phyloP scores from a whole-genome alignment of 192 early-diverging fungal species.

The Podila minutissima region DNA sequence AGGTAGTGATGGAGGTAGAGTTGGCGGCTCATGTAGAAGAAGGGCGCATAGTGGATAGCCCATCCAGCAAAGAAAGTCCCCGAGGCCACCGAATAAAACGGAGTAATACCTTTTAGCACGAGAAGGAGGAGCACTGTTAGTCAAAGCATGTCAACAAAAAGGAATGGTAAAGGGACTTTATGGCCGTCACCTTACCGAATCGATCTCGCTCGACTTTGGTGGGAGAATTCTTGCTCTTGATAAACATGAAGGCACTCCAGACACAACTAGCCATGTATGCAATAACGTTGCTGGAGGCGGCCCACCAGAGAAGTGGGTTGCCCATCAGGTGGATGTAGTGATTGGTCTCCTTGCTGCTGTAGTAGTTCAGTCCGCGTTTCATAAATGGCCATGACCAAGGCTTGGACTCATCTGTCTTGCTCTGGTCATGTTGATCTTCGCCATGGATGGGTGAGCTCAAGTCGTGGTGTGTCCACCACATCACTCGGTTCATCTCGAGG shows the following conservation, averaged over 20 bases:
- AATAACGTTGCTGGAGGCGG: constrained; percentile 65
- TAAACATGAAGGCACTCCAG: constrained; percentile 60
- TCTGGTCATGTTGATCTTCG: constrained; percentile 57
- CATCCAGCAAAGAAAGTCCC: constrained; percentile 80
- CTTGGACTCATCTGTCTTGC: constrained; percentile 82
- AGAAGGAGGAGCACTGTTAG: not conserved
- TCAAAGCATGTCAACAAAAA: not conserved
- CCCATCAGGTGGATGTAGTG: constrained; percentile 89
- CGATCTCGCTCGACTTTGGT: constrained; percentile 38
- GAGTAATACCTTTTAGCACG: constrained; percentile 44
- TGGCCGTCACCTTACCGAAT: constrained; percentile 24
- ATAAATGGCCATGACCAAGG: constrained; percentile 91
- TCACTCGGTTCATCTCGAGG: constrained; percentile 84
- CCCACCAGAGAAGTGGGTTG: constrained; percentile 91
- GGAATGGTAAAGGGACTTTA: not conserved
- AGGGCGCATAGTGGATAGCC: constrained; percentile 91
- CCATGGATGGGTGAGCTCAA: constrained; percentile 77
- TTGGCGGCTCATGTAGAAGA: constrained; percentile 90
- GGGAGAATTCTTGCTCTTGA: constrained; percentile 55
- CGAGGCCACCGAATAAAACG: constrained; percentile 63
- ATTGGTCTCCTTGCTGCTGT: constrained; percentile 69
- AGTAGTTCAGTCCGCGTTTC: constrained; percentile 87
- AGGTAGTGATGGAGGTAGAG: constrained; percentile 94
- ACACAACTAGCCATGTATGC: constrained; percentile 58
- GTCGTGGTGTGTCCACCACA: constrained; percentile 89